phyloP scores from a whole-genome alignment of 805 yeast genomes.

The Candida broadrunensis region DNA sequence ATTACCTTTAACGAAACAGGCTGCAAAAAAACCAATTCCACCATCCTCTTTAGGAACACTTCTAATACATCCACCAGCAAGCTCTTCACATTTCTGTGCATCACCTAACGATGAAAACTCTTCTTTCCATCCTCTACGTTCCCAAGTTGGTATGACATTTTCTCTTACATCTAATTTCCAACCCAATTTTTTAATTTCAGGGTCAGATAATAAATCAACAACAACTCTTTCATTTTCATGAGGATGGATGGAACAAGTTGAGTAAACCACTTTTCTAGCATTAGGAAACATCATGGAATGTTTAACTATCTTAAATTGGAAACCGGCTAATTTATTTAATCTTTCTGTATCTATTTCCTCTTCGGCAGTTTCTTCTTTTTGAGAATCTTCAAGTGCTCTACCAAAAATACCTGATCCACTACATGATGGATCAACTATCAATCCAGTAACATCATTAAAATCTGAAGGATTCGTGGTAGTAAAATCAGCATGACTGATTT shows the following conservation, averaged over 20 bases:
- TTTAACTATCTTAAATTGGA: conserved; percentile 83
- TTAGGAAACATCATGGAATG: conserved; percentile 84
- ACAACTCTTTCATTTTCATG: conserved; percentile 95
- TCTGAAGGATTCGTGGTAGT: conserved; percentile 57
- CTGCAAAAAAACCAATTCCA: conserved; percentile 99
- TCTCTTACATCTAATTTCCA: conserved; percentile 68
- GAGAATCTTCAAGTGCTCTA: conserved; percentile 59
- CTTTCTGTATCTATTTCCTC: conserved; percentile 56
- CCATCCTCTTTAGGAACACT: conserved; percentile 87
- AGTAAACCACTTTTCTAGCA: conserved; percentile 78
- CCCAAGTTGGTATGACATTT: conserved; percentile 80
- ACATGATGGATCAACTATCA: conserved; percentile 94
- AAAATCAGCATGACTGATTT: conserved; percentile 62
- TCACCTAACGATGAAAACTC: conserved; percentile 60
- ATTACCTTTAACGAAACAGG: conserved; percentile 60
- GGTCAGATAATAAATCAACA: conserved; percentile 66
- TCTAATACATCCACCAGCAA: conserved; percentile 87
- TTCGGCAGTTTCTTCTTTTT: conserved; percentile 35
- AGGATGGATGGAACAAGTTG: conserved; percentile 93
- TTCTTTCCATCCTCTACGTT: conserved; percentile 71
- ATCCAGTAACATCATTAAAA: conserved; percentile 65
- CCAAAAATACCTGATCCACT: conserved; percentile 98
- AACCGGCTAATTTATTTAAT: conserved; percentile 71
- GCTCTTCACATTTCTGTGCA: conserved; percentile 27
- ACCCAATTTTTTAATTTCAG: conserved; percentile 59